Conservation (phyloP, 2,329 filamentous ascomycete species). For the Pyricularia pennisetigena region DNA sequence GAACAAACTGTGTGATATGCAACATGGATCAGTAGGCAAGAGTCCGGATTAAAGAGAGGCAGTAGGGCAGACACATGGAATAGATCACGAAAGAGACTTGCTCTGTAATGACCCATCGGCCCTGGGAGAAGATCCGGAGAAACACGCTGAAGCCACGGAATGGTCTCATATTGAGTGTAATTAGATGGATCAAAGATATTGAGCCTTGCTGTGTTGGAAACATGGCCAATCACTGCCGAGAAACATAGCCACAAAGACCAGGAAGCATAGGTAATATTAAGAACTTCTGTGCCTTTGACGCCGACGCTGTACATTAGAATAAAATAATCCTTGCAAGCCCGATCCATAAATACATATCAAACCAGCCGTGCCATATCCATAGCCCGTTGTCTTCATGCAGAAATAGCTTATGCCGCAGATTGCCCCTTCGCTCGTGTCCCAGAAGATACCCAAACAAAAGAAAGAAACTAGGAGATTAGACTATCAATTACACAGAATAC, state of each 20-base stretch:
- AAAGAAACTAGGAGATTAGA: background rate
- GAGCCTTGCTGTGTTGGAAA: background rate
- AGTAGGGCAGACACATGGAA: background rate
- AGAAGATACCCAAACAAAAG: background rate
- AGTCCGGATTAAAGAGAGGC: background rate
- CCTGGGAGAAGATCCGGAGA: background rate
- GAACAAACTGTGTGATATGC: background rate
- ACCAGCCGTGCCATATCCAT: background rate
- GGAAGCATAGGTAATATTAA: background rate
- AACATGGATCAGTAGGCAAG: background rate
- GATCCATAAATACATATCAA: background rate
- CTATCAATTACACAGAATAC: background rate
- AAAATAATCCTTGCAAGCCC: background rate
- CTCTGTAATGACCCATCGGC: background rate
- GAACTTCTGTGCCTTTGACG: background rate
- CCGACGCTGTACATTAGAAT: background rate
- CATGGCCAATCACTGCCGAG: background rate
- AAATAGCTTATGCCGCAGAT: background rate
- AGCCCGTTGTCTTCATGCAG: background rate
- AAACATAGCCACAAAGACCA: background rate
- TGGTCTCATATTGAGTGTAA: background rate
- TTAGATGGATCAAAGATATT: background rate
- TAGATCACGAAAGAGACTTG: background rate
- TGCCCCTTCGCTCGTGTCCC: background rate
- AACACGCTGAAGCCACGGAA: background rate